Base-by-base conservation (phyloP, 306 rosid species). In the Casuarina glauca region DNA sequence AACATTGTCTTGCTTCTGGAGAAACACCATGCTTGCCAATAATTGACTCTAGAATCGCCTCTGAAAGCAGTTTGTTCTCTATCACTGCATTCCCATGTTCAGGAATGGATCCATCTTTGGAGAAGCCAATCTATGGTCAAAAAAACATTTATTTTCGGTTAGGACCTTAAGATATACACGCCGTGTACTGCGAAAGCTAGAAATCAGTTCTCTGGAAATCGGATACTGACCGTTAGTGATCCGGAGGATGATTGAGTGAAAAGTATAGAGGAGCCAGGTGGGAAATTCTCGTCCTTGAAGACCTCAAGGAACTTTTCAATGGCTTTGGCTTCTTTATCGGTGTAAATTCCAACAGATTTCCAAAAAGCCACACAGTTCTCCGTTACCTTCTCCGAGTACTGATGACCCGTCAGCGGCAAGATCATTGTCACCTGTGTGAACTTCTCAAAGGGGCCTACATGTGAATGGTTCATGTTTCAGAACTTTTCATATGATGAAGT, bases 21-120 rank as follows among this genome's bases (percentile, higher is more conserved):
- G 96, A 89, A 71, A 92, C 98, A 4, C 97, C 94, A 74, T 84
- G 62, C 83, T 89, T 85, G 0, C 98, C 94, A 1, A 94, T 61
- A 73, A 94, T 92, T 0, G 97, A 89, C 81, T 89, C 96, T 9
- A 91, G 26, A 3, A 94, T 81, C 1, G 96, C 86, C 78, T 88
- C 97, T 10, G 88, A 81, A 13, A 94, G 83, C 38, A 87, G 55
- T 20, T 86, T 92, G 76, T 85, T 94, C 8, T 90, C 87, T 19
- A 94, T 84, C 35, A 75, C 84, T 5, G 44, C 82, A 4, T 66
- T 48, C 43, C 77, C 84, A 7, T 51, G 51, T 75, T 84, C 86
- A 0, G 97, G 90, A 4, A 90, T 35, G 70, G 82, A 64, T 5
- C 76, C 89, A 84, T 90, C 93, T 62, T 92, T 86, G 5, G 93